A percentile compares a stretch with the other conserved stretches of the same genome.
phyloP scores from a whole-genome alignment of 768 basidiomycete species.

The Megacollybia marginata region DNA sequence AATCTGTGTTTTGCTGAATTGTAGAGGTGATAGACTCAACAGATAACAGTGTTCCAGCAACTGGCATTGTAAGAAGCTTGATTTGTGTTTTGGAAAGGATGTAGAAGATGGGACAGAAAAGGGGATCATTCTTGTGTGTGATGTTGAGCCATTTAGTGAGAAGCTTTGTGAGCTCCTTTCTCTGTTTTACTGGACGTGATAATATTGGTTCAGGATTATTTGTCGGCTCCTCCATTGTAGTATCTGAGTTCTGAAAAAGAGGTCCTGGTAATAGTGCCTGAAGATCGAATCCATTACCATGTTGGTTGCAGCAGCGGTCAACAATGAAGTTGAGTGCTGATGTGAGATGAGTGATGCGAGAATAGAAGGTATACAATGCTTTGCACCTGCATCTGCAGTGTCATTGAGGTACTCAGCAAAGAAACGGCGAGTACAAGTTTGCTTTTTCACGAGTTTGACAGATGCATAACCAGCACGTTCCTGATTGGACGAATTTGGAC shows the following conservation, averaged over 20 bases:
- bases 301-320: neutral
- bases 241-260: too few species aligned
- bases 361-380: too few species aligned
- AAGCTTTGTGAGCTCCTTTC: neutral
- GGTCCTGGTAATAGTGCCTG: neutral
- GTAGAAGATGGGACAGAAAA: neutral
- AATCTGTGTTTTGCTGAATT: neutral
- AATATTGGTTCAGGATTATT: too few species aligned
- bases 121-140: neutral
- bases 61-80: neutral
- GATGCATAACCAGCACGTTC: neutral
- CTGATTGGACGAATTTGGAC: neutral
- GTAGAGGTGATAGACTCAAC: neutral
- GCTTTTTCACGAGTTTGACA: neutral
- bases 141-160: neutral
- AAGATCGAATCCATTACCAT: neutral
- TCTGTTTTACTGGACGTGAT: neutral
- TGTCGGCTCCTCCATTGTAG: too few species aligned
- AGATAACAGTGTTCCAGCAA: neutral
- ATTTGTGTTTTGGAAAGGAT: neutral
- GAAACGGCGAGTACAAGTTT: neutral
- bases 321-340: neutral
- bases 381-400: neutral
- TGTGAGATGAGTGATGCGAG: neutral
- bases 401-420: neutral